Evolutionary conservation across 768 basidiomycete species (phyloP), one percentile per base, ranked within the genome.

Genomic region (Tylopilus felleus): DNA sequence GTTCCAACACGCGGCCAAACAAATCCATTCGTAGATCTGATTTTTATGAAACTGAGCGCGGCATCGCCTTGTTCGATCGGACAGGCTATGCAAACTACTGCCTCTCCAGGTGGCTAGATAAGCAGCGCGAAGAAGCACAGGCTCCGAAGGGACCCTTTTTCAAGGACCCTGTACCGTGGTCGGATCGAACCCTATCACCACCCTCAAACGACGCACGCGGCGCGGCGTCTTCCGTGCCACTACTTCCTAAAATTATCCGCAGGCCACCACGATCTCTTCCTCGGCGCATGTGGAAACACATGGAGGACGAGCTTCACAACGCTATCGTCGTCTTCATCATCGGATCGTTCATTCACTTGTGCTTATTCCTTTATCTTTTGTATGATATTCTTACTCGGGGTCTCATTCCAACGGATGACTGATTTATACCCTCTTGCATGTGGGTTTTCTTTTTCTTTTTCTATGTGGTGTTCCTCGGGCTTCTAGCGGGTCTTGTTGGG

Each of bases 341-440:
- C 13, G 68, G 68, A n/a, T 41, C 67, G 8, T 46, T 60, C 22
- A 64, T 70, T 53, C 58, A 71, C 33, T 22, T 53, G 23, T 70
- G 68, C 19, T 60, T 70, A 57, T 61, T 57, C 53, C 23, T 67
- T 9, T 68, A 56, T 19, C 60, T 69, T 19, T 39, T 71, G 22
- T 70, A 70, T 55, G 64, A 67, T 60, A 49, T 69, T 40, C 61
- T 70, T 10, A 59, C 58, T 7, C 65, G 66, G 23, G 67, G 67
- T 35, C 35, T 68, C 25, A 25, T 53, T 22, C 66, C 67, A 28
- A 59, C 67, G 3, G 65, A 67, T 40, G 65, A 67, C 38, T 67
- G 51, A 67, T 31, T 14, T 38, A 1, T 53, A 12, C 43, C 16
- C 9, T 36, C 2, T 27, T 42, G 1, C 2, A 29, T 55, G 49